Evolutionary conservation across 2,329 filamentous ascomycete genomes (phyloP).

Genomic region (Didymella keratinophila): DNA sequence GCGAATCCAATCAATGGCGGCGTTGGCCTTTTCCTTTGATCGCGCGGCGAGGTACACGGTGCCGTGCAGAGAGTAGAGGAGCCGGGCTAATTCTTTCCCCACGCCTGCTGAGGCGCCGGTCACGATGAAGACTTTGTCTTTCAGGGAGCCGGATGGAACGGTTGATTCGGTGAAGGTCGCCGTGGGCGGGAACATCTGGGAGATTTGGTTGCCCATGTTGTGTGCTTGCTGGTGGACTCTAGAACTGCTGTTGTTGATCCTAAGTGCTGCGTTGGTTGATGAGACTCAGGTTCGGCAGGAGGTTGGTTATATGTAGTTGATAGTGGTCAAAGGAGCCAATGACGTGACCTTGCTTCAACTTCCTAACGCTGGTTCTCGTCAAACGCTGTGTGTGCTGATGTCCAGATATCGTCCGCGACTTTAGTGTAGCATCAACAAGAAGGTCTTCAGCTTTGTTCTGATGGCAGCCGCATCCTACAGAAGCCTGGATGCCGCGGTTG

Average conservation of each 20-base stretch:
- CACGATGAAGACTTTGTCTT: conserved; percentile 61
- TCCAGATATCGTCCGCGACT: neutral
- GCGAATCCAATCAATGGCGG: conserved; percentile 57
- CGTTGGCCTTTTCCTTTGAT: conserved; percentile 47
- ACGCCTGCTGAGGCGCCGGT: conserved; percentile 60
- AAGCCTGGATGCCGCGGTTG: neutral
- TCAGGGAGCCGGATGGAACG: conserved; percentile 46
- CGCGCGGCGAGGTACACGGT: conserved; percentile 65
- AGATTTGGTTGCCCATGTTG: conserved; percentile 29
- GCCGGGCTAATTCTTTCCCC: conserved; percentile 61
- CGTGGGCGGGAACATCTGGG: conserved; percentile 28
- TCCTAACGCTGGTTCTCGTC: neutral
- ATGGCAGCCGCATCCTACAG: no score
- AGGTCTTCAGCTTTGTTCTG: neutral
- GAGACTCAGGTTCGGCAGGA: neutral
- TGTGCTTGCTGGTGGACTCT: neutral
- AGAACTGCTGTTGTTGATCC: neutral
- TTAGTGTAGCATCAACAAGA: neutral
- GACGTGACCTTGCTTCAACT: neutral
- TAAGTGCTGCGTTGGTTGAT: neutral
- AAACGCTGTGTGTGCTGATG: no score
- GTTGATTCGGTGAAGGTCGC: conserved; percentile 37
- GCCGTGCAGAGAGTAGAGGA: conserved; percentile 63
- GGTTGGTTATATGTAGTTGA: neutral
- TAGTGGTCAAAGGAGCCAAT: neutral